Evolutionary conservation across 2,329 filamentous ascomycete species (phyloP), one percentile per base, ranked within the genome.

Genomic region (Aureobasidium pullulans): DNA sequence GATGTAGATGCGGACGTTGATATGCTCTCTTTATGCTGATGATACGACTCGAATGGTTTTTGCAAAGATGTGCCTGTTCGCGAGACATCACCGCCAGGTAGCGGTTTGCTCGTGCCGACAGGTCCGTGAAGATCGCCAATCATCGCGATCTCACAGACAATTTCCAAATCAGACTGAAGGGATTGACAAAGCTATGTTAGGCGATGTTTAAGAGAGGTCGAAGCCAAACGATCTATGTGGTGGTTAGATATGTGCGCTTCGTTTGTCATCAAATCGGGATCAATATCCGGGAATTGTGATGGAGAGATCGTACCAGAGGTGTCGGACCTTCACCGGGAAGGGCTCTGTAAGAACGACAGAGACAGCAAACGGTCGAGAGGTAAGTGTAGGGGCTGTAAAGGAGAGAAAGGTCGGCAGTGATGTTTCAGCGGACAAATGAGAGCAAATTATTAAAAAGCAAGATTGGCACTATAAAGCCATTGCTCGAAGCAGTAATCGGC

Each of bases 1-100:
- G 94, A 97, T 64, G 89, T 90, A 15, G 88, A 89, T 58, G 81
- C 81, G 63, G 88, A 86, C 2, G 88, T 90, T 7, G 87, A 92
- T n/a, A 84, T 87, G 75, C 87, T 90, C 70, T 89, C 83, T 70
- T 85, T 81, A 71, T 89, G 87, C 68, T 86, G 84, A 73, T 90
- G 88, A 50, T 60, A 49, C 3, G 59, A 36, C 23, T 54, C 49
- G 16, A 49, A 46, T 15, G 49, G 49, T 49, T 60, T 53, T n/a
- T 48, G 54, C 3, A 48, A 23, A 19, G 16, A 29, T 47, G 36
- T 29, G 13, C 42, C 43, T 57, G 43, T 7, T 32, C 34, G 43
- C 32, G 54, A 57, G 54, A 48, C 54, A 57, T 57, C 42, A 28
- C 54, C 54, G 34, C 54, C 54, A 32, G 54, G 54, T 29, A 48